phyloP scores from a whole-genome alignment of 768 basidiomycete species.

The Leccinum sublutescens region DNA sequence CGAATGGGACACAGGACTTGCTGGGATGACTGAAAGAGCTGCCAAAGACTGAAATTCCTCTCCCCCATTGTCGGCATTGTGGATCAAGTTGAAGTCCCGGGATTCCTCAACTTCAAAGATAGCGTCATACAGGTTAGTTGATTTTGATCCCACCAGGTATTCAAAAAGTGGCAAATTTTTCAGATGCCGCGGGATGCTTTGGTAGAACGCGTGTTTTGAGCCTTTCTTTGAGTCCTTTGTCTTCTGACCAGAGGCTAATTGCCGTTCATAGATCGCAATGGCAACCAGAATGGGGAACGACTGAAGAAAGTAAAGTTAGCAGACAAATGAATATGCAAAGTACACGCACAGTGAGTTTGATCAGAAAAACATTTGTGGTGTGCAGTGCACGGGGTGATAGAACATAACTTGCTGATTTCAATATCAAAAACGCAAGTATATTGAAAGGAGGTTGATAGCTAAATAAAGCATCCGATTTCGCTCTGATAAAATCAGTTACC shows the following conservation, averaged over 20 bases:
- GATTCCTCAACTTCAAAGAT: conserved; percentile 71
- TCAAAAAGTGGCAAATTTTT: conserved; percentile 75
- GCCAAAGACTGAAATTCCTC: conserved; percentile 10
- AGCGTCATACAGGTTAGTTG: conserved; percentile 68
- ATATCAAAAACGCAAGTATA: conserved; percentile 71
- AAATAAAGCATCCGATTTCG: conserved; percentile 87
- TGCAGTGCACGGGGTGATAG: conserved; percentile 79
- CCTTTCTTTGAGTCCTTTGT: conserved; percentile 52
- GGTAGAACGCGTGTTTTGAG: conserved; percentile 56
- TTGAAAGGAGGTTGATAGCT: conserved; percentile 93
- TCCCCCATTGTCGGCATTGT: conserved; percentile 46
- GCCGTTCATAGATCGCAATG: conserved; percentile 81
- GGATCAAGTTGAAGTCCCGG: conserved; percentile 48
- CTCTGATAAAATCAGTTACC: conserved; percentile 41
- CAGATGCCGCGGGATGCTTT: conserved; percentile 65
- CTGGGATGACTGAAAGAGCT: conserved; percentile 7
- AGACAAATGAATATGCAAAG: not conserved
- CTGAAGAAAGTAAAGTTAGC: conserved; percentile 30
- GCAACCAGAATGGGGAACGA: conserved; percentile 74
- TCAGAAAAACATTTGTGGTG: conserved; percentile 79
- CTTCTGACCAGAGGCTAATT: conserved; percentile 49
- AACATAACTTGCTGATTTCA: conserved; percentile 77
- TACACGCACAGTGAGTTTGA: conserved; percentile 66
- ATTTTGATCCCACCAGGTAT: conserved; percentile 68
- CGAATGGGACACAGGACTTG: conserved; percentile 12